Base-by-base conservation (phyloP, 352 stramenopile genomes). In the Blastocystis sp. region DNA sequence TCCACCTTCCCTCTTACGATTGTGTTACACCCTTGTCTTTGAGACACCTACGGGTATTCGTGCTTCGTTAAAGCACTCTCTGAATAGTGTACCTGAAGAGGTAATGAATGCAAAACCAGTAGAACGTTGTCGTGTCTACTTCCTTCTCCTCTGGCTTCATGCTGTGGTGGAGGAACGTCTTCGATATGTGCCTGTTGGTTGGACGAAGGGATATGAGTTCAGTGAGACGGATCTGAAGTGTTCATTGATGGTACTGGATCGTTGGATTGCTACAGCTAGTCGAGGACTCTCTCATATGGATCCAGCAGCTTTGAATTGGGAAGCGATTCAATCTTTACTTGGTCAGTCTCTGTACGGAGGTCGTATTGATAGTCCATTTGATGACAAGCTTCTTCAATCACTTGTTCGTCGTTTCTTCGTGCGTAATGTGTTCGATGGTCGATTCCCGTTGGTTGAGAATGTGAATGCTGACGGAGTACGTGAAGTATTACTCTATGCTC, bases 171-270 rank as follows among this genome's bases (percentile, higher is more conserved):
- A 98, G 89, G 97, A 99, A 90, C 92, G 97, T 14, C 90, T 99
- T 59, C 93, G 95, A 9, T 99, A 98, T 89, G 94, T 96, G 16
- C 96, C 97, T 29, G 92, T 97, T 39, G 97, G 97, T 19, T 99
- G 96, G 96, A 97, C 93, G 24, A 97, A 99, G 88, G 83, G 88
- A 57, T 99, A 99, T 89, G 96, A 99, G 88, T 99, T 99, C 89
- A 98, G 93, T 59, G 96, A 99, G 89, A 95, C 95, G 4, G 97
- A 99, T 91, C 96, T 97, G 65, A 92, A 91, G 71, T 96, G 96
- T 80, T 95, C 95, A 9, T 93, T 98, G 63, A 94, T 98, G 90
- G 95, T 98, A 16, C 96, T 99, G 88, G 97, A 99, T 88, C 91
- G 94, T 43, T 97, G 97, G 92, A 91, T 99, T 4, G 93, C 97